These are phyloP conservation scores for Apocynum venetum DNA, from an alignment of 257 asterid genomes.

Conservation along the genomic window DNA sequence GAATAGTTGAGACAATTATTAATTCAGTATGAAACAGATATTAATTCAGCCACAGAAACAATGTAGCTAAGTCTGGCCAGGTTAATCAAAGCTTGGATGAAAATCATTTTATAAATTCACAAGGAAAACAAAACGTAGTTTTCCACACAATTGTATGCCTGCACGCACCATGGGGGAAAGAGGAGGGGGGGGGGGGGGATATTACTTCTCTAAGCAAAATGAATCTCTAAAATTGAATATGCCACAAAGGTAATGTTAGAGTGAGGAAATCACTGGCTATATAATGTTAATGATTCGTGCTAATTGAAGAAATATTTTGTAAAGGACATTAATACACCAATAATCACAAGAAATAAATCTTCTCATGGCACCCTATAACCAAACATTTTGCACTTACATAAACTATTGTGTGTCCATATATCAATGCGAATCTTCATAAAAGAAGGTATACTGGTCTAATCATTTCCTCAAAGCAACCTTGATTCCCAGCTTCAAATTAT, in stretches of 20 bases:
- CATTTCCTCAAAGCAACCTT: background rate
- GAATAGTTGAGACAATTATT: no score
- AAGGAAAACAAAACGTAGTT: no score
- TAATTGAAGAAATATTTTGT: background rate
- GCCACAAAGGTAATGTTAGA: background rate
- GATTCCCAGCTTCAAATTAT: constrained; percentile 16
- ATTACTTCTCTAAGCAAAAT: no score
- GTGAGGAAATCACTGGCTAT: background rate
- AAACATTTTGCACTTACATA: background rate
- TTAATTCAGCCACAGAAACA: no score
- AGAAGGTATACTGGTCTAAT: background rate
- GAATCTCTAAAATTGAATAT: no score
- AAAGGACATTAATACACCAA: background rate
- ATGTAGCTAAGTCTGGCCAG: no score
- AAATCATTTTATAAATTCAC: no score
- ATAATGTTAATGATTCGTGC: background rate
- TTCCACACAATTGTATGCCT: no score
- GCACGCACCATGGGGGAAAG: no score
- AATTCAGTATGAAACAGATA: no score
- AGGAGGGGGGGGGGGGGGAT: no score
- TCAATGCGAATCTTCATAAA: background rate
- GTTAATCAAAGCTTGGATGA: no score
- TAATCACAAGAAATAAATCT: background rate
- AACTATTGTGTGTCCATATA: background rate
- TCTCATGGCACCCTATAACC: background rate